A percentile compares a stretch with the other conserved stretches of the same genome.
phyloP scores from a whole-genome alignment of 2,329 filamentous ascomycete species.

The Nothophoma quercina region DNA sequence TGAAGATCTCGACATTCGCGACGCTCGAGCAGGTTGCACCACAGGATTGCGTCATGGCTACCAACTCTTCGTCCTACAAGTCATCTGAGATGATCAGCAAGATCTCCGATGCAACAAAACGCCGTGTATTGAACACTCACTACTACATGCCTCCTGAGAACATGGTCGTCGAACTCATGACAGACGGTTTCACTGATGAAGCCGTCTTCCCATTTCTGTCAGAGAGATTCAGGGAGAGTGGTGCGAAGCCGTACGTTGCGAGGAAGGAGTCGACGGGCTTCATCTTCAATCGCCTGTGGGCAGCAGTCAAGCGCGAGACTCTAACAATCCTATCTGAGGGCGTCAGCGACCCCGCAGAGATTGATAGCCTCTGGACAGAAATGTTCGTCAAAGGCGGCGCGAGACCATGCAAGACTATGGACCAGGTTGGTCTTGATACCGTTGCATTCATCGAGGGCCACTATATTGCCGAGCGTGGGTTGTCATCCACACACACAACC shows the following conservation, averaged over 20 bases:
- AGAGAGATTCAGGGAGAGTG: slow-evolving; percentile 51
- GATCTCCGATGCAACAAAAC: slow-evolving; percentile 48
- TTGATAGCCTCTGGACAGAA: slow-evolving; percentile 58
- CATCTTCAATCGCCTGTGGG: slow-evolving; percentile 66
- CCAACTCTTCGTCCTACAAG: slow-evolving; percentile 63
- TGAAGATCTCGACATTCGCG: slow-evolving; percentile 60
- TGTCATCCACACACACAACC: slow-evolving; percentile 52
- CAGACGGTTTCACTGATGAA: slow-evolving; percentile 54
- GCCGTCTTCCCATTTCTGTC: slow-evolving; percentile 57
- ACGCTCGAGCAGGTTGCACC: slow-evolving; percentile 55
- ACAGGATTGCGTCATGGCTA: slow-evolving; percentile 58
- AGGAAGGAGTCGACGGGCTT: slow-evolving; percentile 61
- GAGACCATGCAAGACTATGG: slow-evolving; percentile 56
- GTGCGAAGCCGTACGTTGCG: slow-evolving; percentile 53
- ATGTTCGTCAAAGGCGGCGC: slow-evolving; percentile 43
- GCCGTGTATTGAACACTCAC: slow-evolving; percentile 55
- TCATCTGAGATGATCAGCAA: slow-evolving; percentile 58
- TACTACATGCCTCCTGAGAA: slow-evolving; percentile 57
- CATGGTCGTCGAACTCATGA: slow-evolving; percentile 64
- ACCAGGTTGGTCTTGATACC: slow-evolving; percentile 61
- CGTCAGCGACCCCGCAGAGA: slow-evolving; percentile 58
- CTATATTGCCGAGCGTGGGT: slow-evolving; percentile 59
- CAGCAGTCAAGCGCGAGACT: slow-evolving; percentile 62
- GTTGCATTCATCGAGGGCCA: slow-evolving; percentile 62
- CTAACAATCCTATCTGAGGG: slow-evolving; percentile 60